Conservation (phyloP, 768 basidiomycete genomes). For the Cantharellus cinnabarinus region DNA sequence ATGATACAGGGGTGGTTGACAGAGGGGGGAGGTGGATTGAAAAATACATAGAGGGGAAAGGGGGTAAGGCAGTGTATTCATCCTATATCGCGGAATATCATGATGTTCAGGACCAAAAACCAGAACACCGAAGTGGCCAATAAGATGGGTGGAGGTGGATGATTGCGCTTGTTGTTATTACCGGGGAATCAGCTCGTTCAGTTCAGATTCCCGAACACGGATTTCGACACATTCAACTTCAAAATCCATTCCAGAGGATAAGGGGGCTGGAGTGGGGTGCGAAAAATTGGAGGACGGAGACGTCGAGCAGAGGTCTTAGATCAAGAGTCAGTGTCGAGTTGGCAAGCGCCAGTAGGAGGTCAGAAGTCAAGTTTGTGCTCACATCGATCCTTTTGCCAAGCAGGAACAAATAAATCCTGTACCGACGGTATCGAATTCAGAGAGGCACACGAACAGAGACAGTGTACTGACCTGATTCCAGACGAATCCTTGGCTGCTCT, state of each 20-base stretch:
- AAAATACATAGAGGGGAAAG: no score
- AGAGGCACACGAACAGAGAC: background rate
- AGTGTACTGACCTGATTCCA: constrained; percentile 58
- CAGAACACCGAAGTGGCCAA: no score
- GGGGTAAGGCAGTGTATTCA: no score
- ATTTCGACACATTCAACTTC: constrained; percentile 81
- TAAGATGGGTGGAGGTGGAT: no score
- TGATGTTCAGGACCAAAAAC: no score
- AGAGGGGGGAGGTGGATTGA: no score
- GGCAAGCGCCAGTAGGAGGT: constrained; percentile 5
- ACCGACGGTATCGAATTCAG: constrained; percentile 3
- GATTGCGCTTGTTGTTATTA: background rate
- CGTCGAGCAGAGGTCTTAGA: constrained; percentile 11
- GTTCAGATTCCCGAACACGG: constrained; percentile 57
- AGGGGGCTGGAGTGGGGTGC: constrained; percentile 45
- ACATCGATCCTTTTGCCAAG: constrained; percentile 84
- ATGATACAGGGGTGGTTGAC: no score
- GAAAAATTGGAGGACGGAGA: constrained; percentile 20
- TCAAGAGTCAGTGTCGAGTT: constrained; percentile 32
- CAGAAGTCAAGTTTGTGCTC: constrained; percentile 17
- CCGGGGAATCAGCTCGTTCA: constrained; percentile 50
- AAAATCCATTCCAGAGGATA: constrained; percentile 48
- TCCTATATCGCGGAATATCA: no score
- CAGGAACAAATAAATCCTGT: constrained; percentile 70
- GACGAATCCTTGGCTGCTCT: constrained; percentile 71